Evolutionary conservation across 1,139 yeast species (phyloP).

Genomic region (Spathaspora jeffriesii): DNA sequence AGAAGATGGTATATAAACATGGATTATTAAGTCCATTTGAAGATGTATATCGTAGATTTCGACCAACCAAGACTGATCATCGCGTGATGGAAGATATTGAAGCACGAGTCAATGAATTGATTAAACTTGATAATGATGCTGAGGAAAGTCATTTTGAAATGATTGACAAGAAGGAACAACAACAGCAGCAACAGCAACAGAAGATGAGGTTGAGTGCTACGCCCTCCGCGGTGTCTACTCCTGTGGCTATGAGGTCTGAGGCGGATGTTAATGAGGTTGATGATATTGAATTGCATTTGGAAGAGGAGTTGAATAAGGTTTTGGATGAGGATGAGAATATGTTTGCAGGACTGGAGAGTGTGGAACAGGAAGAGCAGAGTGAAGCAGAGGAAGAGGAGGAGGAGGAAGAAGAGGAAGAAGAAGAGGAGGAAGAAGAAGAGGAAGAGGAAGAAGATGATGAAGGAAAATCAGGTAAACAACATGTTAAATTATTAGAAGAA

Average conservation of each 20-base stretch:
- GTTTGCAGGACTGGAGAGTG: slow-evolving; percentile 12
- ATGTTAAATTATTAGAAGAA: slow-evolving; percentile 76
- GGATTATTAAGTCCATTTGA: slow-evolving; percentile 82
- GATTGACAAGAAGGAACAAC: slow-evolving; percentile 49
- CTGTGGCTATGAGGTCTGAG: slow-evolving; percentile 10
- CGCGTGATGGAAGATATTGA: slow-evolving; percentile 68
- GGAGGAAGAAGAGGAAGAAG: slow-evolving; percentile 31
- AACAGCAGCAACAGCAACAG: slow-evolving; percentile 11
- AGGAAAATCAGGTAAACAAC: slow-evolving; percentile 50
- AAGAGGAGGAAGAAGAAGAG: slow-evolving; percentile 26
- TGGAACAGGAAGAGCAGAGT: slow-evolving; percentile 17
- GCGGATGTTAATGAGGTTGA: slow-evolving; percentile 20
- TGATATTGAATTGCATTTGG: slow-evolving; percentile 16
- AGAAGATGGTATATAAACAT: slow-evolving; percentile 59
- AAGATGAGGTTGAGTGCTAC: slow-evolving; percentile 18
- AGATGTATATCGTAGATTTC: slow-evolving; percentile 48
- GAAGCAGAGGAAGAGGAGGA: slow-evolving; percentile 29
- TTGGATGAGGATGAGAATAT: slow-evolving; percentile 16
- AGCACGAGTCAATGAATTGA: slow-evolving; percentile 72
- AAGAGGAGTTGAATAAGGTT: slow-evolving; percentile 40
- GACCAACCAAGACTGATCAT: slow-evolving; percentile 49
- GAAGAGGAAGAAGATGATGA: slow-evolving; percentile 30
- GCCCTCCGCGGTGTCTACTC: slow-evolving; percentile 25
- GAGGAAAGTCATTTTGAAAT: slow-evolving; percentile 81
- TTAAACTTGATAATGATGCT: slow-evolving; percentile 79